Percentiles rank a stretch among this genome's conserved stretches.
phyloP scores from a whole-genome alignment of 2,329 filamentous ascomycete species.

The Claviceps pusilla region DNA sequence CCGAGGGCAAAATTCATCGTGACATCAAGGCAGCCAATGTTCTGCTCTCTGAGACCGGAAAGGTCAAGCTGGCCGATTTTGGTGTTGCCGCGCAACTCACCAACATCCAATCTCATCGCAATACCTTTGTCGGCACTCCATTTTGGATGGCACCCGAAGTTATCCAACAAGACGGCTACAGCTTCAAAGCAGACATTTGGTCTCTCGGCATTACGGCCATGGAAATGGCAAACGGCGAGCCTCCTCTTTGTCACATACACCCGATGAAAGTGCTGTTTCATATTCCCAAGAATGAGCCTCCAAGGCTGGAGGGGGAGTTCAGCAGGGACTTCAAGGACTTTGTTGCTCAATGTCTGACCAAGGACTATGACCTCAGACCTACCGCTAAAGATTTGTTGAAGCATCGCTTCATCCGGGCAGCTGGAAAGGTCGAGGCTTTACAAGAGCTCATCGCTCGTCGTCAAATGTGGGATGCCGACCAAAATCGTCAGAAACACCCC shows the following conservation, averaged over 20 bases:
- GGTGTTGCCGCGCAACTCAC: slow-evolving; percentile 92
- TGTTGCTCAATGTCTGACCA: slow-evolving; percentile 75
- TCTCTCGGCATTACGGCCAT: slow-evolving; percentile 84
- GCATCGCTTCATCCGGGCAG: slow-evolving; percentile 75
- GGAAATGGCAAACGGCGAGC: slow-evolving; percentile 76
- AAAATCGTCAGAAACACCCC: slow-evolving; percentile 51
- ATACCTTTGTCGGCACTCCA: slow-evolving; percentile 93
- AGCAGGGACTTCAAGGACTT: slow-evolving; percentile 92
- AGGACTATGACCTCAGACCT: slow-evolving; percentile 73
- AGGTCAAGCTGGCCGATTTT: slow-evolving; percentile 93
- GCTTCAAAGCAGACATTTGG: slow-evolving; percentile 90
- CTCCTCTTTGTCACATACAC: slow-evolving; percentile 71
- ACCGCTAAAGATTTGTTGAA: slow-evolving; percentile 75
- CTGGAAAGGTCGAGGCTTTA: slow-evolving; percentile 75
- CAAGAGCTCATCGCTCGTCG: slow-evolving; percentile 76
- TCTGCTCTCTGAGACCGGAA: slow-evolving; percentile 76
- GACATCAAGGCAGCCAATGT: slow-evolving; percentile 96
- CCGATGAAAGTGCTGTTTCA: slow-evolving; percentile 90
- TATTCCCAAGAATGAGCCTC: slow-evolving; percentile 77
- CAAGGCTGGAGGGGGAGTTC: slow-evolving; percentile 71
- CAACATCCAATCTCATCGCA: slow-evolving; percentile 92
- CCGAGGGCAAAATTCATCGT: slow-evolving; percentile 87
- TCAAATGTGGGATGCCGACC: slow-evolving; percentile 66
- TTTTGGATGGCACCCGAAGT: slow-evolving; percentile 97
- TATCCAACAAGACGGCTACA: slow-evolving; percentile 69